These are phyloP conservation scores for Kwoniella sp. DNA, from an alignment of 768 basidiomycete genomes.

Conservation along the genomic window DNA sequence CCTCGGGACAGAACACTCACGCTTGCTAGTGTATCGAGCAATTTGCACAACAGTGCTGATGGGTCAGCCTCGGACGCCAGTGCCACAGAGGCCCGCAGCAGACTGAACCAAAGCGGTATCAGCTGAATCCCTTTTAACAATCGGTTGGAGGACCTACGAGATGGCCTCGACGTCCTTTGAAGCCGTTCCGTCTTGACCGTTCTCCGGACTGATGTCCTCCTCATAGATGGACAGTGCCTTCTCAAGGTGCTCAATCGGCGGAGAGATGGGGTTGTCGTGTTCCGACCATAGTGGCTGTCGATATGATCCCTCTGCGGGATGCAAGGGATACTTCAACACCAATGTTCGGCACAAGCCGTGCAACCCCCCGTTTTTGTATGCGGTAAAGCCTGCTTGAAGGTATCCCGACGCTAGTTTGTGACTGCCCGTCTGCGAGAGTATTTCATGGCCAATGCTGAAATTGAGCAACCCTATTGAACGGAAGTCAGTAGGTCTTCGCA, in stretches of 20 bases:
- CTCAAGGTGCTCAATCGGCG: not conserved
- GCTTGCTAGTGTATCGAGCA: conserved; percentile 5
- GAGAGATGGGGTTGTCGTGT: too few relatives aligned
- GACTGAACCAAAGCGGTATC: conserved; percentile 4
- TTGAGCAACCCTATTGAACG: conserved; percentile 8
- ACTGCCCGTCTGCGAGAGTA: not conserved
- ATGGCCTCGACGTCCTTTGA: conserved; percentile 24
- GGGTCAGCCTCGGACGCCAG: conserved; percentile 33
- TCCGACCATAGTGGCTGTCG: too few relatives aligned
- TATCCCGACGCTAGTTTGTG: conserved; percentile 5
- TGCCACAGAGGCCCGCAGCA: conserved; percentile 27
- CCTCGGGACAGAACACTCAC: too few relatives aligned
- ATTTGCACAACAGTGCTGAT: conserved; percentile 15
- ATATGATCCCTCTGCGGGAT: too few relatives aligned
- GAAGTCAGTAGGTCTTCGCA: too few relatives aligned
- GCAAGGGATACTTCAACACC: not conserved
- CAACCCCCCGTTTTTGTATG: conserved; percentile 1
- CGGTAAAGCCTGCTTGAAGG: conserved; percentile 1
- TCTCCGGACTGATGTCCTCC: not conserved
- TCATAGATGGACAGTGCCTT: not conserved
- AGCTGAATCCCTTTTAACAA: too few relatives aligned
- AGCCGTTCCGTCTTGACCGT: not conserved
- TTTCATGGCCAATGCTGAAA: not conserved
- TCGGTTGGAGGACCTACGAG: conserved; percentile 22
- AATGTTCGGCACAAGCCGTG: conserved; percentile 4